Conservation (phyloP, 306 rosid genomes). For the Sophora flavescens region DNA sequence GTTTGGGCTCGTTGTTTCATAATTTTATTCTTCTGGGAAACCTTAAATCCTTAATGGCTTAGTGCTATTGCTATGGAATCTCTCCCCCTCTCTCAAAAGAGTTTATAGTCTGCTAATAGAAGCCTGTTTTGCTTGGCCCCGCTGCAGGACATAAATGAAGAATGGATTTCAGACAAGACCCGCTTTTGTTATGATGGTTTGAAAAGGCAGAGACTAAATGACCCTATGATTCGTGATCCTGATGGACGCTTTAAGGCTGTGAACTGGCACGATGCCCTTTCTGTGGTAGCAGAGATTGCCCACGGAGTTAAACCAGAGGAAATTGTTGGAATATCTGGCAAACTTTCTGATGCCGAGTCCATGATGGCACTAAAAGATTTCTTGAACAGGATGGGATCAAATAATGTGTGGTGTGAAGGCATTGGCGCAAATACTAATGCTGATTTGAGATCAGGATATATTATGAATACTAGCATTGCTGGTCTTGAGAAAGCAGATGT, state of each 20-base stretch:
- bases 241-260: conserved; percentile 94
- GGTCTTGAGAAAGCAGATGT: conserved; percentile 95
- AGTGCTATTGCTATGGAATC: not conserved
- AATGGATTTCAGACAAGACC: conserved; percentile 99
- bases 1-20: conserved; percentile 22
- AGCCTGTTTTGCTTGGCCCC: conserved; percentile 36
- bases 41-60: not conserved
- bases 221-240: conserved; percentile 95
- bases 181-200: conserved; percentile 98
- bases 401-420: conserved; percentile 95
- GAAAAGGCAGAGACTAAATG: conserved; percentile 98
- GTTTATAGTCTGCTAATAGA: conserved; percentile 10
- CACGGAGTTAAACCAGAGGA: conserved; percentile 82
- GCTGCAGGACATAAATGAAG: conserved; percentile 94
- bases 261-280: conserved; percentile 95
- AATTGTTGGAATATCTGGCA: conserved; percentile 92
- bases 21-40: conserved; percentile 26
- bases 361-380: conserved; percentile 96
- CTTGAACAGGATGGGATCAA: conserved; percentile 86
- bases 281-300: conserved; percentile 83
- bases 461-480: conserved; percentile 86
- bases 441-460: conserved; percentile 92
- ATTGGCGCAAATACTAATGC: conserved; percentile 72
- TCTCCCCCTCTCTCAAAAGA: not conserved
- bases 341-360: conserved; percentile 96